phyloP scores from a whole-genome alignment of 768 basidiomycete genomes.

The Kwoniella sp. region DNA sequence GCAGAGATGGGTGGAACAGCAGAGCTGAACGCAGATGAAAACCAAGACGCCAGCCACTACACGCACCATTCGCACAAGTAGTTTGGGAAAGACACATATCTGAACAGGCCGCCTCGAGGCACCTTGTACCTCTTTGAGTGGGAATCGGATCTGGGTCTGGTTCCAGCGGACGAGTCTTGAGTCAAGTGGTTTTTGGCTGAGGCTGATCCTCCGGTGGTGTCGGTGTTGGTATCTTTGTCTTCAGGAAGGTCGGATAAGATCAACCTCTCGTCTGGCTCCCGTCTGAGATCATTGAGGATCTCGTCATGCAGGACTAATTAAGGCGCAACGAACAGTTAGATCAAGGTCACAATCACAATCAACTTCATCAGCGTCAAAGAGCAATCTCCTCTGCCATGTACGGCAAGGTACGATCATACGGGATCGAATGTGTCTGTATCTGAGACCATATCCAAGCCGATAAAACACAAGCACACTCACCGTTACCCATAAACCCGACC shows the following conservation, averaged over 20 bases:
- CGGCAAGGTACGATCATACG: no score
- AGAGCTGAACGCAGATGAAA: neutral
- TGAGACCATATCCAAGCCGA: no score
- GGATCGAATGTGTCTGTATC: no score
- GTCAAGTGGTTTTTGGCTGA: no score
- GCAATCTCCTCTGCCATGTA: no score
- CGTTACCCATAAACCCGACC: constrained; percentile 72
- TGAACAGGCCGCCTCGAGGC: constrained; percentile 76
- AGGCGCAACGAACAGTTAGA: no score
- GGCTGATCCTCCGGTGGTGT: no score
- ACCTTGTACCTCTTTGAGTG: constrained; percentile 53
- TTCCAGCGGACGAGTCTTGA: neutral
- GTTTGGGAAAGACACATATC: constrained; percentile 83
- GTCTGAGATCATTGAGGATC: constrained; percentile 77
- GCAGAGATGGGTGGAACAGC: no score
- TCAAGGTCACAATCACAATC: no score
- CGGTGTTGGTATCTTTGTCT: constrained; percentile 24
- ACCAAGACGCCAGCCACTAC: no score
- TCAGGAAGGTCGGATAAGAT: constrained; percentile 15
- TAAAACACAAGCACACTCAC: constrained; percentile 36
- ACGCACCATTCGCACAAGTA: constrained; percentile 82
- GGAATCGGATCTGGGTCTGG: constrained; percentile 12
- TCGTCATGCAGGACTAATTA: constrained; percentile 76
- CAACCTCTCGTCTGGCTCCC: constrained; percentile 44
- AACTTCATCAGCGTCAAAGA: no score